A percentile compares a stretch with the other conserved stretches of the same genome.
Evolutionary conservation across 2,329 filamentous ascomycete species (phyloP).

Genomic region (Penicillium sp.): DNA sequence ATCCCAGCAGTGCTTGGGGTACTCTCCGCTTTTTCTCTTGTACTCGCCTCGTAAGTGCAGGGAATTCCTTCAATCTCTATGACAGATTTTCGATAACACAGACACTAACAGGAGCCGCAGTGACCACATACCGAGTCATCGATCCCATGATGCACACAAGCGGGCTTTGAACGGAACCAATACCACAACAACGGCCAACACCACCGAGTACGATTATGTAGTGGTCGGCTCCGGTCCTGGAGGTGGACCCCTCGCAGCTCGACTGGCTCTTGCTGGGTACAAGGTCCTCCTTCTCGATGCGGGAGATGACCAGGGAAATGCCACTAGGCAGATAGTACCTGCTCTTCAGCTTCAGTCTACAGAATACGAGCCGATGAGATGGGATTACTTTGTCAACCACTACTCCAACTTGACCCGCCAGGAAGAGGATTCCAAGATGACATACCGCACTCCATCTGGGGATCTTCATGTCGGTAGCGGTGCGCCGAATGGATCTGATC

Average conservation of each 20-base stretch:
- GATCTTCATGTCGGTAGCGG: slow-evolving; percentile 54
- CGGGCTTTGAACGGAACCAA: neutral
- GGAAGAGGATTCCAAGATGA: slow-evolving; percentile 59
- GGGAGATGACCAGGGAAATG: slow-evolving; percentile 57
- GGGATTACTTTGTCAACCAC: slow-evolving; percentile 66
- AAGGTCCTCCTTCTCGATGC: slow-evolving; percentile 63
- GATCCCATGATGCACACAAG: slow-evolving; percentile 8
- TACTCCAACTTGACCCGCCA: slow-evolving; percentile 57
- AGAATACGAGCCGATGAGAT: slow-evolving; percentile 57
- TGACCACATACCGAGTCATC: slow-evolving; percentile 4
- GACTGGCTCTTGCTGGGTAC: slow-evolving; percentile 61
- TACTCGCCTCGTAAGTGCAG: slow-evolving; percentile 15
- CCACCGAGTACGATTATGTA: slow-evolving; percentile 59
- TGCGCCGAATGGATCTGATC: slow-evolving; percentile 51
- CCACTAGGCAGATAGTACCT: slow-evolving; percentile 55
- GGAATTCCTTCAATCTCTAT: neutral
- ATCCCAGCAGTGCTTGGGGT: slow-evolving; percentile 9
- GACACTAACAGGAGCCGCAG: neutral
- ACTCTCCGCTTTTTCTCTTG: slow-evolving; percentile 14
- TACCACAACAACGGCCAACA: neutral
- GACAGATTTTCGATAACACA: neutral
- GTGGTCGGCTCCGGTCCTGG: slow-evolving; percentile 63
- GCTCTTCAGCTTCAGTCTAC: slow-evolving; percentile 55
- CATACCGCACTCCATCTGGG: slow-evolving; percentile 56
- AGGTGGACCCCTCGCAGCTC: slow-evolving; percentile 59